Evolutionary conservation across 148 eudicot genomes (phyloP).

Genomic region (Chenopodium quinoa): DNA sequence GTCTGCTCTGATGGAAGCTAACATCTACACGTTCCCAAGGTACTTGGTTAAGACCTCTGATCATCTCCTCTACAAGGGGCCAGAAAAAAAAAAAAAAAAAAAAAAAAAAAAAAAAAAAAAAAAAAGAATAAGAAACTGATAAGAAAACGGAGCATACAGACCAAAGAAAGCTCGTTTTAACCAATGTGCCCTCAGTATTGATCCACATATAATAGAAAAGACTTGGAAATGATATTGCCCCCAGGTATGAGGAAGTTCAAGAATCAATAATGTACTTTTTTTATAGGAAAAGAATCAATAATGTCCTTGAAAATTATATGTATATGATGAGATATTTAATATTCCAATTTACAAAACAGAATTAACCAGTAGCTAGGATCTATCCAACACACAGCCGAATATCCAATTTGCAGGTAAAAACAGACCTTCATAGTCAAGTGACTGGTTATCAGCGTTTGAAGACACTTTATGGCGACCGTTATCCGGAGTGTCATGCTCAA

Average conservation of each 20-base stretch:
- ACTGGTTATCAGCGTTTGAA: slow-evolving; percentile 34
- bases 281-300: neutral
- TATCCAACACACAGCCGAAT: neutral
- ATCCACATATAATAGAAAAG: neutral
- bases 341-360: neutral
- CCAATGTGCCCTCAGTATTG: neutral
- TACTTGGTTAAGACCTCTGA: slow-evolving; percentile 78
- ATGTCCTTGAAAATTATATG: neutral
- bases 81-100: neutral
- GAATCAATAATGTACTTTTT: neutral
- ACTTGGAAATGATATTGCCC: neutral
- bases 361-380: neutral
- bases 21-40: slow-evolving; percentile 93
- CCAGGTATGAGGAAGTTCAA: neutral
- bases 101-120: neutral
- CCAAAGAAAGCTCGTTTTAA: neutral
- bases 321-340: neutral
- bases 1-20: slow-evolving; percentile 76
- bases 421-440: slow-evolving; percentile 71
- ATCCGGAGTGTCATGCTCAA: slow-evolving; percentile 39
- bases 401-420: neutral
- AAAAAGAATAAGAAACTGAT: neutral
- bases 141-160: neutral
- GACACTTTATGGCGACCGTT: slow-evolving; percentile 25
- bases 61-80: slow-evolving; percentile 70